These are phyloP conservation scores for Citeromyces nyonsensis DNA, from an alignment of 805 yeast genomes.

Conservation along the genomic window DNA sequence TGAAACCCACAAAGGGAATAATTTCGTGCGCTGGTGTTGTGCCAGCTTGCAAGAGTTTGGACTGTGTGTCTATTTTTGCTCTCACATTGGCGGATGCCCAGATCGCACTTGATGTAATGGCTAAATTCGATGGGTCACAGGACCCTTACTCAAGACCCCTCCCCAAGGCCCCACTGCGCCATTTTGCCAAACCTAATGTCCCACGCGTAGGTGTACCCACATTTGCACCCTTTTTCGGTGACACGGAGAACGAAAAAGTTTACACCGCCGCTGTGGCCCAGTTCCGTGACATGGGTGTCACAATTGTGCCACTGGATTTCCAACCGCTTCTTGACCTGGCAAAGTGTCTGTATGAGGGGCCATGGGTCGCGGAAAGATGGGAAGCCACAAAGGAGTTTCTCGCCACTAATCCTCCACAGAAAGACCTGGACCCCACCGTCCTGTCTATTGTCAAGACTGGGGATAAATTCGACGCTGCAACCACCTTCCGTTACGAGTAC, in stretches of 20 bases:
- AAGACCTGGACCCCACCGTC: constrained; percentile 76
- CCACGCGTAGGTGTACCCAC: constrained; percentile 71
- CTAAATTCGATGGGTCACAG: constrained; percentile 45
- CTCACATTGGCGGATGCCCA: constrained; percentile 76
- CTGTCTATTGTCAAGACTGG: constrained; percentile 64
- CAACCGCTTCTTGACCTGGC: constrained; percentile 70
- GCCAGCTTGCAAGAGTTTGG: constrained; percentile 92
- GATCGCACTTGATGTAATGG: constrained; percentile 51
- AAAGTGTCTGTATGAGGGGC: constrained; percentile 82
- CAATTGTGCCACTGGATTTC: constrained; percentile 52
- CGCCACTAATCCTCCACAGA: constrained; percentile 51
- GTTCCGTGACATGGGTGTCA: constrained; percentile 37
- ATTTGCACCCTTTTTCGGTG: constrained; percentile 66
- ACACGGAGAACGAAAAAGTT: constrained; percentile 57
- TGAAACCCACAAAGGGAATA: constrained; percentile 85
- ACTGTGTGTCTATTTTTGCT: constrained; percentile 81
- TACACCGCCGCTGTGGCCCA: constrained; percentile 45
- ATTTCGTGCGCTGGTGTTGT: constrained; percentile 87
- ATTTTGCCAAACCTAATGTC: constrained; percentile 29
- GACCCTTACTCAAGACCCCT: constrained; percentile 74
- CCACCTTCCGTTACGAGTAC: constrained; percentile 76
- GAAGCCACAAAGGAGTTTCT: constrained; percentile 68
- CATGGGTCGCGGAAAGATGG: constrained; percentile 97
- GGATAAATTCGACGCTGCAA: constrained; percentile 63
- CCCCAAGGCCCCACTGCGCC: constrained; percentile 49